Conservation (phyloP, 2,329 filamentous ascomycete genomes). For the Colletotrichum lindemuthianum region DNA sequence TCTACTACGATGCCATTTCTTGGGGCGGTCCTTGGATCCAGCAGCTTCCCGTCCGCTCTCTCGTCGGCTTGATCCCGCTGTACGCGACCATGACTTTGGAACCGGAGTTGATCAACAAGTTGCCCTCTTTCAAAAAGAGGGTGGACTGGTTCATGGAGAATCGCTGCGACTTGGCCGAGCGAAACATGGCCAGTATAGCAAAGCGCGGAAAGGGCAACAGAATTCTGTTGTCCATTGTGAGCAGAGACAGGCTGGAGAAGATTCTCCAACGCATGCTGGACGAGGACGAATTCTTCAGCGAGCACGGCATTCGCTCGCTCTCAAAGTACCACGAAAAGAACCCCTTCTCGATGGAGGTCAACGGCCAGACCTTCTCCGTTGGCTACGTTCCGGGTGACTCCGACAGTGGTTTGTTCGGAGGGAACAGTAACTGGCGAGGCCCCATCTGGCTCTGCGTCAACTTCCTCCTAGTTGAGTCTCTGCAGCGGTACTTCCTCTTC, state of each 20-base stretch:
- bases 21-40: constrained; percentile 95
- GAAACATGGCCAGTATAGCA: constrained; percentile 93
- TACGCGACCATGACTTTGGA: constrained; percentile 93
- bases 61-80: constrained; percentile 92
- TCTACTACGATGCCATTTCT: constrained; percentile 98
- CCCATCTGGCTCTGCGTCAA: constrained; percentile 98
- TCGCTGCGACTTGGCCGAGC: constrained; percentile 84
- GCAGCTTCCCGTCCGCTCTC: constrained; percentile 89
- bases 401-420: constrained; percentile 92
- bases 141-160: constrained; percentile 95
- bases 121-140: constrained; percentile 92
- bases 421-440: constrained; percentile 97
- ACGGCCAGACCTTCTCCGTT: constrained; percentile 88
- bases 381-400: constrained; percentile 95
- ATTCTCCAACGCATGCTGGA: constrained; percentile 93
- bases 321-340: constrained; percentile 92
- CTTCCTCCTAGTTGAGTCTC: constrained; percentile 90
- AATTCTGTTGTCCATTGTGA: constrained; percentile 88
- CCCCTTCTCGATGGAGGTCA: constrained; percentile 95
- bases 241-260: constrained; percentile 88
- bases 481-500: constrained; percentile 97
- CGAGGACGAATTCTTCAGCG: constrained; percentile 90
- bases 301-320: constrained; percentile 89
- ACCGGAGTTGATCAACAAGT: constrained; percentile 90
- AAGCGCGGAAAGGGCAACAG: constrained; percentile 91